phyloP scores from a whole-genome alignment of 1,284 basidiomycete species.

The Rhodotorula glutinis region DNA sequence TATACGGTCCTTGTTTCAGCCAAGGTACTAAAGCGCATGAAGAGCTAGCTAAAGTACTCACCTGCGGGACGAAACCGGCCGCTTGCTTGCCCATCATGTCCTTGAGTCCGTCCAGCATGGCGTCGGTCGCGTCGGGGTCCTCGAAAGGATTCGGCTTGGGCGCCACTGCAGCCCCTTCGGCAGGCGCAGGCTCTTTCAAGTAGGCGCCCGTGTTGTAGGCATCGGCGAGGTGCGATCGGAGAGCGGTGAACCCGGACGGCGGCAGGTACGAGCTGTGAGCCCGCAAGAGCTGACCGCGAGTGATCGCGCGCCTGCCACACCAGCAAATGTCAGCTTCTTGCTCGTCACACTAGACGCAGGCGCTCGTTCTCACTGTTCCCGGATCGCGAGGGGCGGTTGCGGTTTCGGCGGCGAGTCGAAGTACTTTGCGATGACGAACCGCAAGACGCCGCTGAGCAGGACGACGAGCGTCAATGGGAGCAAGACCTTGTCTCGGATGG shows the following conservation, averaged over 20 bases:
- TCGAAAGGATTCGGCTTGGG: slow-evolving; percentile 63
- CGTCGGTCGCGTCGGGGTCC: slow-evolving; percentile 90
- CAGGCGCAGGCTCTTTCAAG: slow-evolving; percentile 68
- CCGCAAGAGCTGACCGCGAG: slow-evolving; percentile 76
- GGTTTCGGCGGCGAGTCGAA: slow-evolving; percentile 84
- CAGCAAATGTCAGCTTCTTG: background rate
- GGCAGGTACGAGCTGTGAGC: slow-evolving; percentile 71
- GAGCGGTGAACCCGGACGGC: slow-evolving; percentile 38
- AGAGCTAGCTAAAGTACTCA: slow-evolving; percentile 4
- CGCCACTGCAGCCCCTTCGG: slow-evolving; percentile 53
- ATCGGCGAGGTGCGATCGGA: slow-evolving; percentile 46
- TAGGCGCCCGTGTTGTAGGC: slow-evolving; percentile 72
- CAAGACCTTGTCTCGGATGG: slow-evolving; percentile 82
- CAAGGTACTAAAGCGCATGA: too few species aligned
- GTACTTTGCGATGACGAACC: slow-evolving; percentile 87
- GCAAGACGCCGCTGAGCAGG: slow-evolving; percentile 90
- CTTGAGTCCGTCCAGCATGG: slow-evolving; percentile 99
- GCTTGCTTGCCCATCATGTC: slow-evolving; percentile 98
- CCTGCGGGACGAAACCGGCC: slow-evolving; percentile 61
- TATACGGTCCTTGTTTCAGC: slow-evolving; percentile 53
- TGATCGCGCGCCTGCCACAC: slow-evolving; percentile 68
- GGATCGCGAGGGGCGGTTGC: slow-evolving; percentile 68
- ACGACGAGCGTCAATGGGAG: slow-evolving; percentile 98
- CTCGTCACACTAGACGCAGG: slow-evolving; percentile 38
- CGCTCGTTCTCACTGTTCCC: slow-evolving; percentile 74